Evolutionary conservation across 495 filamentous ascomycete species (phyloP).

Genomic region (Penicillium coprophilum): DNA sequence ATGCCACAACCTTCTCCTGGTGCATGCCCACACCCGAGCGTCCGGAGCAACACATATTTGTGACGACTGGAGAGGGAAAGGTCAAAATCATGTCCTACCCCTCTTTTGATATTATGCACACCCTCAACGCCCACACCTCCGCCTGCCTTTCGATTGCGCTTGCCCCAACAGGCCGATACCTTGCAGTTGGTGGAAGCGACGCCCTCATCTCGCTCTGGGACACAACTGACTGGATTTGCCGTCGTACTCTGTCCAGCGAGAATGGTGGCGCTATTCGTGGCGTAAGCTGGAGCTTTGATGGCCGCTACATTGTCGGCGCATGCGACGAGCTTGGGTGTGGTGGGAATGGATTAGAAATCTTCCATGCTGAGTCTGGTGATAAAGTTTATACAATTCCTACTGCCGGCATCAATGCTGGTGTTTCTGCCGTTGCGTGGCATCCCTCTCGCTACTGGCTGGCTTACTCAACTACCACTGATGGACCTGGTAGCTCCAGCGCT

Average conservation of each 20-base stretch:
- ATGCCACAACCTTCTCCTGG: constrained; percentile 81
- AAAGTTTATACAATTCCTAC: constrained; percentile 77
- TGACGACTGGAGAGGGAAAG: constrained; percentile 79
- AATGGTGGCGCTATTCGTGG: constrained; percentile 78
- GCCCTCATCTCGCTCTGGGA: constrained; percentile 89
- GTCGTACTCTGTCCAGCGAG: constrained; percentile 68
- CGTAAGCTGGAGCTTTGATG: constrained; percentile 90
- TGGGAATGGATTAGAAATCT: constrained; percentile 63
- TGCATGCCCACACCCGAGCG: constrained; percentile 39
- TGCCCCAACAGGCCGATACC: constrained; percentile 72
- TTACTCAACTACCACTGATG: constrained; percentile 79
- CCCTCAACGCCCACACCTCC: constrained; percentile 80
- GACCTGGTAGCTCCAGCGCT: constrained; percentile 66
- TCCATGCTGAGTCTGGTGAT: constrained; percentile 87
- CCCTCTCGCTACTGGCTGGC: constrained; percentile 86
- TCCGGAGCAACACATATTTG: constrained; percentile 57
- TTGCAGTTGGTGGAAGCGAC: constrained; percentile 88
- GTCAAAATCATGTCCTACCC: constrained; percentile 76
- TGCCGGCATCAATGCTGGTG: constrained; percentile 44
- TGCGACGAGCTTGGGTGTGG: constrained; percentile 66
- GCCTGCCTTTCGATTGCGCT: constrained; percentile 69
- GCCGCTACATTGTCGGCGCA: constrained; percentile 80
- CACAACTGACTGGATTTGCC: constrained; percentile 87
- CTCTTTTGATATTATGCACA: constrained; percentile 52
- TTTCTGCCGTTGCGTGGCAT: constrained; percentile 81